A percentile compares a stretch with the other conserved stretches of the same genome.
Conservation (phyloP, 768 basidiomycete species). For the Polyporus arcularius region DNA sequence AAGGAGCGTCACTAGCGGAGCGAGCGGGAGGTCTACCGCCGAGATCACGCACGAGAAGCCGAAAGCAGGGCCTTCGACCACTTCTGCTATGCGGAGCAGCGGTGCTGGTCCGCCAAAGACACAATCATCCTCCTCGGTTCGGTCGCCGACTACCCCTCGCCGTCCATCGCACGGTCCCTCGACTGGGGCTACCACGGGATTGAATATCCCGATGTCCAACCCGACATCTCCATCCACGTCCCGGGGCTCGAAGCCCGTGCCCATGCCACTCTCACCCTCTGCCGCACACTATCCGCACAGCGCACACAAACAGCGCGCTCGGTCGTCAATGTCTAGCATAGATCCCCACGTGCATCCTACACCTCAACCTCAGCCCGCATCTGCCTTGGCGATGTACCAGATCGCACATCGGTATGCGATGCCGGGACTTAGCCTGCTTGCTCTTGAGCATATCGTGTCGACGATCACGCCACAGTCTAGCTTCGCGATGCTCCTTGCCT, state of each 20-base stretch:
- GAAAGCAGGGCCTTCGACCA: conserved; percentile 5
- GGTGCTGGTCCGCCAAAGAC: neutral
- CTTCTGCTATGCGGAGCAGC: conserved; percentile 4
- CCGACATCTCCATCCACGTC: conserved; percentile 30
- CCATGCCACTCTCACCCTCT: conserved; percentile 38
- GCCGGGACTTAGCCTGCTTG: conserved; percentile 62
- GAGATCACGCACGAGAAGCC: conserved; percentile 21
- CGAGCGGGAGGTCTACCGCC: conserved; percentile 37
- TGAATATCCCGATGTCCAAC: conserved; percentile 10
- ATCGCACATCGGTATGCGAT: conserved; percentile 76
- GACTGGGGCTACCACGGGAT: neutral
- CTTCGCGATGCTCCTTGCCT: conserved; percentile 71
- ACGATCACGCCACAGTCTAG: conserved; percentile 66
- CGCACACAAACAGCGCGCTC: conserved; percentile 45
- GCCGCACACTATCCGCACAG: conserved; percentile 49
- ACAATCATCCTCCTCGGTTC: conserved; percentile 10
- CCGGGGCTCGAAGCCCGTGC: conserved; percentile 39
- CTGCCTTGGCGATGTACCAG: conserved; percentile 74
- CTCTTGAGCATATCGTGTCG: conserved; percentile 71
- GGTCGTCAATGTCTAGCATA: conserved; percentile 36
- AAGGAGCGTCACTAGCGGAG: conserved; percentile 54
- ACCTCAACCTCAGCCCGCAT: conserved; percentile 60
- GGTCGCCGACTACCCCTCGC: conserved; percentile 20
- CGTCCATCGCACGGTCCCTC: conserved; percentile 18
- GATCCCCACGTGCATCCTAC: conserved; percentile 79